Percentiles rank a stretch among this genome's conserved stretches.
phyloP scores from a whole-genome alignment of 345 rosid species.

The Euphorbia tirucalli region DNA sequence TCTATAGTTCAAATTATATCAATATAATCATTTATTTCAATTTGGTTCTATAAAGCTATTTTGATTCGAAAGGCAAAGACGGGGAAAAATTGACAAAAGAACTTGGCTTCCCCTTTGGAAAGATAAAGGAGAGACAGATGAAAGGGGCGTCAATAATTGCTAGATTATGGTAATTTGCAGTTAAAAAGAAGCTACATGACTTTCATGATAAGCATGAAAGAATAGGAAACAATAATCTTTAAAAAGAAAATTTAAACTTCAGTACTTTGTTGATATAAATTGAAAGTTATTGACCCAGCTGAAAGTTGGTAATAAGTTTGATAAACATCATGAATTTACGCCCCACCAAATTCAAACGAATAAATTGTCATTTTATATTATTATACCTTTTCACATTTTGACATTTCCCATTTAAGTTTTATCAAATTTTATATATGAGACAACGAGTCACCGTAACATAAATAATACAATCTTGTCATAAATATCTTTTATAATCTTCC shows the following conservation, averaged over 20 bases:
- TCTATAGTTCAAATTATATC: background rate
- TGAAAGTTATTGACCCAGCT: background rate
- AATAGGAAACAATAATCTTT: background rate
- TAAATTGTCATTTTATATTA: background rate
- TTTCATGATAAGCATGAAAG: background rate
- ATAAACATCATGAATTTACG: background rate
- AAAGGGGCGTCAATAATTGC: too few species aligned
- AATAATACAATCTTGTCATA: background rate
- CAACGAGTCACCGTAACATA: background rate
- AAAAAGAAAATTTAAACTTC: background rate
- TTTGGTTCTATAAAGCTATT: background rate
- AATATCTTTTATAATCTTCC: background rate
- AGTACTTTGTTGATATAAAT: background rate
- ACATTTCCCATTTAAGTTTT: background rate
- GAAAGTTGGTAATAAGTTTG: background rate
- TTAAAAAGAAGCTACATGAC: background rate
- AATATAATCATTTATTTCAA: background rate
- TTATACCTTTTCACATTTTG: background rate
- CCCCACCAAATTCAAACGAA: background rate
- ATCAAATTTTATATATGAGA: background rate
- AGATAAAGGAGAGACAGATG: too few species aligned
- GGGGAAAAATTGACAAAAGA: too few species aligned
- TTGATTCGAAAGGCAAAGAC: too few species aligned
- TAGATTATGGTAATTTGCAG: background rate
- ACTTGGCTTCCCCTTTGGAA: too few species aligned